Conservation (phyloP, 2,329 filamentous ascomycete species). For the Shiraia bambusicola region DNA sequence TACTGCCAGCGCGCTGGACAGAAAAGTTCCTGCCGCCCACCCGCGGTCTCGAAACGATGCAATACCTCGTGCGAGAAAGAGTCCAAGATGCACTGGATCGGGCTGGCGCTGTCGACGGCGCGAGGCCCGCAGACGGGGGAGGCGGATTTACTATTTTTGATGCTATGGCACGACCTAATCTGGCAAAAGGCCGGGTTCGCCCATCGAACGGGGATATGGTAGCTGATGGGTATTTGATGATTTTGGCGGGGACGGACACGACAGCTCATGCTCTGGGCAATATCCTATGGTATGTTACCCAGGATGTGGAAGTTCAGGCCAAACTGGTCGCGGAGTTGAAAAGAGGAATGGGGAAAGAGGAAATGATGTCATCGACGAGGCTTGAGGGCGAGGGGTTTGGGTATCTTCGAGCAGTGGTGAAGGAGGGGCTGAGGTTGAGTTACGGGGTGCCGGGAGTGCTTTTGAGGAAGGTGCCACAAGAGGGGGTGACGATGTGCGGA, state of each 20-base stretch:
- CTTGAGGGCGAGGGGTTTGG: slow-evolving; percentile 12
- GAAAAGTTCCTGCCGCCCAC: slow-evolving; percentile 6
- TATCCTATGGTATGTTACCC: slow-evolving; percentile 15
- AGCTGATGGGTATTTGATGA: slow-evolving; percentile 18
- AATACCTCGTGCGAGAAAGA: slow-evolving; percentile 1
- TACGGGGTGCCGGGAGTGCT: slow-evolving; percentile 15
- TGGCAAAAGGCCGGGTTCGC: slow-evolving; percentile 8
- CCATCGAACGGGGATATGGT: slow-evolving; percentile 14
- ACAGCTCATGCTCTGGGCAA: slow-evolving; percentile 11
- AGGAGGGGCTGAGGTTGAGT: slow-evolving; percentile 13
- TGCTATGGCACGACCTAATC: slow-evolving; percentile 9
- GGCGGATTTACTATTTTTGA: slow-evolving; percentile 9
- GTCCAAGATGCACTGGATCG: slow-evolving; percentile 6
- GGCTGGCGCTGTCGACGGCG: not conserved
- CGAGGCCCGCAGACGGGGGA: not conserved
- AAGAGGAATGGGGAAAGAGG: slow-evolving; percentile 4
- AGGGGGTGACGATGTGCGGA: slow-evolving; percentile 9
- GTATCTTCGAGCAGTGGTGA: slow-evolving; percentile 15
- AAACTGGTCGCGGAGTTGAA: slow-evolving; percentile 8
- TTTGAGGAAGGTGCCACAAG: slow-evolving; percentile 6
- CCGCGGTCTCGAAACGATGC: too few species aligned
- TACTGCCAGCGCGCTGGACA: slow-evolving; percentile 6
- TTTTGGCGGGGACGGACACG: slow-evolving; percentile 19
- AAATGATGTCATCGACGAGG: slow-evolving; percentile 3
- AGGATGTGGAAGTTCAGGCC: slow-evolving; percentile 6